Percentiles rank a stretch among this genome's conserved stretches.
Evolutionary conservation across 805 yeast species (phyloP).

Genomic region (Saccharomycopsis capsularis): DNA sequence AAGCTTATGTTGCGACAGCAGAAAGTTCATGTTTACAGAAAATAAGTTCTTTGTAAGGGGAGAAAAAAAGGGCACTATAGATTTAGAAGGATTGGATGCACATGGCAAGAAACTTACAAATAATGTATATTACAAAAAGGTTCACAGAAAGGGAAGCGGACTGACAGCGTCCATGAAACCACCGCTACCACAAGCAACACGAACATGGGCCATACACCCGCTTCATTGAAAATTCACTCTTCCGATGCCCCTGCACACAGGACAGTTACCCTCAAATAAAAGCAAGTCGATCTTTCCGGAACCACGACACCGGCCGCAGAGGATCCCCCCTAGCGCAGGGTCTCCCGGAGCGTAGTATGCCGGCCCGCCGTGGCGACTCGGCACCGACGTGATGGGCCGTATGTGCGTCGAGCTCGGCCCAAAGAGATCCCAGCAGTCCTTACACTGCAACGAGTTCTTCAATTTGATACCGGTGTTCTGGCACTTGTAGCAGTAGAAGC

Average conservation of each 20-base stretch:
- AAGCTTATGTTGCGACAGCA: too few relatives aligned
- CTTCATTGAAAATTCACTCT: slow-evolving; percentile 38
- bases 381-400: slow-evolving; percentile 22
- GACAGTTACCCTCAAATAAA: slow-evolving; percentile 56
- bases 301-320: slow-evolving; percentile 72
- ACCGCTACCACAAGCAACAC: too few relatives aligned
- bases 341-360: slow-evolving; percentile 62
- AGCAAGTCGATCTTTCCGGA: slow-evolving; percentile 49
- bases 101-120: too few relatives aligned
- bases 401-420: slow-evolving; percentile 34
- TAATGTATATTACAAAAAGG: too few relatives aligned
- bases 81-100: too few relatives aligned
- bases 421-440: slow-evolving; percentile 61
- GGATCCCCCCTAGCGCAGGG: slow-evolving; percentile 63
- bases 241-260: slow-evolving; percentile 63
- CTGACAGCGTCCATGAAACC: too few relatives aligned
- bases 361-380: slow-evolving; percentile 16
- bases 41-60: too few relatives aligned
- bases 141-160: too few relatives aligned
- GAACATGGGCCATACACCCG: too few relatives aligned
- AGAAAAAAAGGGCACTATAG: too few relatives aligned
- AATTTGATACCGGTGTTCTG: slow-evolving; percentile 60
- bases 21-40: too few relatives aligned
- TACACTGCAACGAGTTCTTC: slow-evolving; percentile 59
- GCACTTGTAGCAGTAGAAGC: slow-evolving; percentile 61